Conservation (phyloP, 257 asterid genomes). For the Eustoma russellianum region DNA sequence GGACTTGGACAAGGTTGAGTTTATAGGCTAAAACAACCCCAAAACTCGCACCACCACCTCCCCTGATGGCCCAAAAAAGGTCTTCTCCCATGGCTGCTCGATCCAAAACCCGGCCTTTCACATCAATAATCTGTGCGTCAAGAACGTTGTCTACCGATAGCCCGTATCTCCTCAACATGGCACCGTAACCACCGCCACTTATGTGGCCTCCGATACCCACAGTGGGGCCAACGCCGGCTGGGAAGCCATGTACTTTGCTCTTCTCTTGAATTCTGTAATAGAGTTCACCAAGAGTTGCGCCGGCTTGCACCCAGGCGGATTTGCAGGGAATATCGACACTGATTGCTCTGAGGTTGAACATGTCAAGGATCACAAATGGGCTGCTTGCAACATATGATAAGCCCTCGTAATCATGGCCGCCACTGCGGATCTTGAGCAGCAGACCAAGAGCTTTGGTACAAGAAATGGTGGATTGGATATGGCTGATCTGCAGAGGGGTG, state of each 20-base stretch:
- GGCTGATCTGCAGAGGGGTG: background rate
- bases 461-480: background rate
- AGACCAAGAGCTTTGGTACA: background rate
- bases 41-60: slow-evolving; percentile 18
- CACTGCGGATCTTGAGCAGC: slow-evolving; percentile 1
- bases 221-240: slow-evolving; percentile 27
- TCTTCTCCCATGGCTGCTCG: slow-evolving; percentile 39
- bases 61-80: slow-evolving; percentile 23
- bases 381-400: background rate
- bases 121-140: slow-evolving; percentile 35
- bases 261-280: slow-evolving; percentile 7
- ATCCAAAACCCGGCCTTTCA: slow-evolving; percentile 26
- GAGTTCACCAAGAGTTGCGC: slow-evolving; percentile 3
- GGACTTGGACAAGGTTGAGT: slow-evolving; percentile 12
- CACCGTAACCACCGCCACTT: slow-evolving; percentile 16
- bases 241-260: background rate
- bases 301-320: slow-evolving; percentile 6
- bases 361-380: slow-evolving; percentile 1
- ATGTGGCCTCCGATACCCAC: slow-evolving; percentile 29
- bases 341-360: slow-evolving; percentile 5
- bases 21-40: slow-evolving; percentile 9
- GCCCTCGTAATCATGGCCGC: slow-evolving; percentile 4
- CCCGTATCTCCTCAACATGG: slow-evolving; percentile 15
- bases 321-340: background rate
- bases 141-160: slow-evolving; percentile 28